phyloP scores from a whole-genome alignment of 1,139 yeast genomes.

The Casaregolazyma suthepensis region DNA sequence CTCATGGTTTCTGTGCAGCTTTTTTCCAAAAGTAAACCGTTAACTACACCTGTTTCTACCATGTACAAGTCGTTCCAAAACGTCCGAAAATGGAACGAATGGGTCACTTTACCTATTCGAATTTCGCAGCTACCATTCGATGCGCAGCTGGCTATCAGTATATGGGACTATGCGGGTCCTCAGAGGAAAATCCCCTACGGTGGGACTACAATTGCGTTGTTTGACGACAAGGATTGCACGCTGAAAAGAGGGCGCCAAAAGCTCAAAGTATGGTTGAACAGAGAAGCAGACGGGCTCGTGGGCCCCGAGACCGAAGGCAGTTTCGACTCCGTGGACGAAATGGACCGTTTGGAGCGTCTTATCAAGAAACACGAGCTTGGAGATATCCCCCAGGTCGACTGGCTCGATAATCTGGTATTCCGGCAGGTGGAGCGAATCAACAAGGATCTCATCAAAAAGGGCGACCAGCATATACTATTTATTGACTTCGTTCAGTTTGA shows the following conservation, averaged over 20 bases:
- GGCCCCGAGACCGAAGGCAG: constrained; percentile 28
- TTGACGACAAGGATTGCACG: constrained; percentile 44
- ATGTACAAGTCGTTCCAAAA: constrained; percentile 55
- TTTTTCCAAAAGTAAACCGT: constrained; percentile 52
- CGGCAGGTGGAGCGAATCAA: constrained; percentile 48
- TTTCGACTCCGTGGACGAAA: constrained; percentile 26
- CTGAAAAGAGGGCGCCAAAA: constrained; percentile 55
- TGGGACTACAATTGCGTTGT: constrained; percentile 52
- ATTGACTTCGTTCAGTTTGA: constrained; percentile 75
- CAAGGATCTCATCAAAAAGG: constrained; percentile 22
- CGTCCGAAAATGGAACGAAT: constrained; percentile 46
- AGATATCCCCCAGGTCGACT: constrained; percentile 52
- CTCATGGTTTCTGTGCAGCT: constrained; percentile 58
- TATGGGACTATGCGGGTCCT: constrained; percentile 61
- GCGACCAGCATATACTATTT: constrained; percentile 43
- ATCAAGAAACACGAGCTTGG: constrained; percentile 65
- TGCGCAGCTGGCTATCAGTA: constrained; percentile 53
- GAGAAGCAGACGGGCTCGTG: constrained; percentile 31
- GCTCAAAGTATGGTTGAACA: constrained; percentile 37
- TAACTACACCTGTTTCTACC: constrained; percentile 65
- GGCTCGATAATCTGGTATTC: constrained; percentile 71
- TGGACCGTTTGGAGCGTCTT: constrained; percentile 45
- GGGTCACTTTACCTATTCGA: constrained; percentile 64
- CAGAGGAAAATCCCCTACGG: constrained; percentile 49
- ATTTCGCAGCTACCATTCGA: constrained; percentile 63